phyloP scores from a whole-genome alignment of 2,329 filamentous ascomycete genomes.

The Aspergillus ruber region DNA sequence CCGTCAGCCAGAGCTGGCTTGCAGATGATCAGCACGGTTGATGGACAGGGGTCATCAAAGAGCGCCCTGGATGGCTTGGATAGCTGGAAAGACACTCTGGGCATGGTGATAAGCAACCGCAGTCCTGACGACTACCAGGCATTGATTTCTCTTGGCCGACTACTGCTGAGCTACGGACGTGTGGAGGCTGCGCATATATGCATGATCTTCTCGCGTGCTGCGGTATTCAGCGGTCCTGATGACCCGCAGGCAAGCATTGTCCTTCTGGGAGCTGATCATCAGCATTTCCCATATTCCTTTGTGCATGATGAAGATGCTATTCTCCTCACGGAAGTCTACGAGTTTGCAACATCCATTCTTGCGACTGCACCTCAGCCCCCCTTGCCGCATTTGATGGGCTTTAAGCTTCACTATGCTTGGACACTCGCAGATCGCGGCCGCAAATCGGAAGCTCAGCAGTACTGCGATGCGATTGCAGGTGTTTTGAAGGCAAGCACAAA shows the following conservation, averaged over 20 bases:
- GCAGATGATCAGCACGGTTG: conserved; percentile 74
- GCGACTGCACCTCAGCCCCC: conserved; percentile 51
- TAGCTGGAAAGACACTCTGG: conserved; percentile 87
- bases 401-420: conserved; percentile 85
- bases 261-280: conserved; percentile 78
- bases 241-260: conserved; percentile 73
- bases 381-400: conserved; percentile 77
- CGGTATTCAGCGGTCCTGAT: conserved; percentile 74
- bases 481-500: conserved; percentile 75
- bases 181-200: conserved; percentile 91
- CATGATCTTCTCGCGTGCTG: conserved; percentile 74
- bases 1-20: conserved; percentile 86
- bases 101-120: conserved; percentile 80
- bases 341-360: conserved; percentile 75
- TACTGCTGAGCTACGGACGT: conserved; percentile 78
- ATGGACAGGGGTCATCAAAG: conserved; percentile 54
- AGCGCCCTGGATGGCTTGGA: conserved; percentile 80
- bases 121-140: conserved; percentile 72
- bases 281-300: conserved; percentile 62
- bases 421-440: conserved; percentile 77
- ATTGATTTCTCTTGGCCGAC: conserved; percentile 69
- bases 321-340: conserved; percentile 93
- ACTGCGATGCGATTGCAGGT: conserved; percentile 75
- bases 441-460: conserved; percentile 75
- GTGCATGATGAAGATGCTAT: conserved; percentile 76